Base-by-base conservation (phyloP, 1,139 yeast species). In the Yamadazyma triangularis region DNA sequence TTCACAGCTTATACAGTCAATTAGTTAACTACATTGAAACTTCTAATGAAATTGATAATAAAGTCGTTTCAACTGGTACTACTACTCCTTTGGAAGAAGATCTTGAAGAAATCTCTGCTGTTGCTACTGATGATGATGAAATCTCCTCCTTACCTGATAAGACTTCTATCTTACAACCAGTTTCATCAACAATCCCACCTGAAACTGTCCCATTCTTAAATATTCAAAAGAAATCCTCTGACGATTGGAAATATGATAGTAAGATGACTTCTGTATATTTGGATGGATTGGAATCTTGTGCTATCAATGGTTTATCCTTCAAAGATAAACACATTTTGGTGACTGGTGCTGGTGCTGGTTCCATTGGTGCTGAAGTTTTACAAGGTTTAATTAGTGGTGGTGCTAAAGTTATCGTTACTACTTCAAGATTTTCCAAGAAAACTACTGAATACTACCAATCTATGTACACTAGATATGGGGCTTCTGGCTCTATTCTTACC, bases 331-430 rank as follows among this genome's bases (percentile, higher is more conserved):
- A 81, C 46, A 96, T 89, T 32, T 77, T 91, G 53, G 73, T 91
- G 48, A 91, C 98, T 32, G 98, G 98, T 70, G 97, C 97, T 32
- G 98, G 98, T 71, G 91, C 87, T 33, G 98, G 97, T 31, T 91
- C 98, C 32, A 91, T 91, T 58, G 98, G 97, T 65, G 96, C 96
- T 39, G 96, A 91, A 63, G 78, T 91, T 46, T 73, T 91, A 58
- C 95, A 86, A 69, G 98, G 98, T 44, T 73, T 91, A 58, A 71
- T 91, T 35, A 80, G 93, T 56, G 98, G 98, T 67, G 98, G 98
- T 72, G 97, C 98, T 35, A 86, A 85, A 62, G 96, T 89, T 49
- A 70, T 91, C 56, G 96, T 91, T 35, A 91, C 98, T 28, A 91
- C 98, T 33, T 88, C 96, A 21, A 78, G 96, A 61, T 91, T 84